Evolutionary conservation across 1,284 basidiomycete species (phyloP), one percentile per base, ranked within the genome.

Genomic region (Ceratobasidium sp.): DNA sequence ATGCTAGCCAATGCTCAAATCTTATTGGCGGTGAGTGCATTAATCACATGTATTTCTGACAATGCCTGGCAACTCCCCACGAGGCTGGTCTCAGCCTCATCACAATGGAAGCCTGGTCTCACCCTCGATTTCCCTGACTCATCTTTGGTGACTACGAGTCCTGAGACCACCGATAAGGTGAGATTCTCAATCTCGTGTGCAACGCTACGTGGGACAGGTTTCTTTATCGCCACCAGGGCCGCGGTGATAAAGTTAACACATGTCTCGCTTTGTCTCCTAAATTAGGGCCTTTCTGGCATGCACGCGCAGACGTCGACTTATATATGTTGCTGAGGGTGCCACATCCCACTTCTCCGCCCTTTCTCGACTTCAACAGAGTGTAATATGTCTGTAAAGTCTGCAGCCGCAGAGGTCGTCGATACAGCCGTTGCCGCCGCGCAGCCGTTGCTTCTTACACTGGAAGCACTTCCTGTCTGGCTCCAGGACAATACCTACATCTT

Each of bases 401-500:
- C 73, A 20, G 62, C 73, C 7, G 35, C 64, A 4, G 59, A 76
- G 33, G 74, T 67, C n/a, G 74, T 55, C 41, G 48, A 16, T 48
- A 16, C 64, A 38, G 74, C 62, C 23, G 70, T 59, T 64, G 48
- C 64, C 27, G 64, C 48, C 67, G 64, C 64, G 12, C 74, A 67
- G 48, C 74, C 74, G 38, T 50, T 66, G 52, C 64, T 76, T 46
- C 52, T 76, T 27, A 57, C 38, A 5, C 46, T 76, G 18, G 74
- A 76, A 2, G 74, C 35, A 5, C 74, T 76, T 67, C 74, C 74
- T 41, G 74, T 12, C 3, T 76, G 74, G 74, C 62, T 76, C 33
- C 74, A 76, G 14, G 74, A 76, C n/a, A 76, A 76, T 41, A 27
- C 74, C 27, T 76, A 62, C 52, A 76, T 76, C n/a, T 67, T 76